Evolutionary conservation across 2,329 filamentous ascomycete species (phyloP), one percentile per base, ranked within the genome.

Genomic region (Exserohilum turcica): DNA sequence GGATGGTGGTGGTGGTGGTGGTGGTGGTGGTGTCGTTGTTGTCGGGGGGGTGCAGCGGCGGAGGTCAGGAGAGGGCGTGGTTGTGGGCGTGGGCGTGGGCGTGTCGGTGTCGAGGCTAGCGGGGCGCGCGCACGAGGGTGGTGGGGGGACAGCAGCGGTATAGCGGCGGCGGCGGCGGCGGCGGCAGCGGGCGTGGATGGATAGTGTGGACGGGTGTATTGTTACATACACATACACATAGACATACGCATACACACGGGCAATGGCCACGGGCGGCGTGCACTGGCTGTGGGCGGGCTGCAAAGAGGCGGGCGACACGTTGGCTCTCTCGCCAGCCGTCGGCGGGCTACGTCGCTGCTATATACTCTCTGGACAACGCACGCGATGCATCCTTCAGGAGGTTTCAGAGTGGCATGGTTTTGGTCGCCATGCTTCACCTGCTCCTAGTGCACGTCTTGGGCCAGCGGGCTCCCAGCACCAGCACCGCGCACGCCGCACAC

Each of bases 91-190:
- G 52, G 47, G 49, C 47, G 55, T 63, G 57, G 54, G 59, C 52
- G 57, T 59, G 58, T 60, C 52, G 56, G 54, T 56, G 27, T 54
- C 47, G 35, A 44, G 31, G 48, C 54, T 61, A 63, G 66, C 59
- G 65, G 65, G 64, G 62, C 62, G 63, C 56, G 57, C 56, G 56
- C 61, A 65, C 56, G 60, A 59, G 57, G 57, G 60, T 61, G 57
- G 59, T 54, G 59, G n/a, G n/a, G n/a, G n/a, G n/a, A n/a, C n/a
- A n/a, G 48, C 42, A 44, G 50, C 51, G 49, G 60, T 48, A 56
- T 48, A 57, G 61, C 61, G 51, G 63, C 60, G 54, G n/a, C n/a
- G n/a, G n/a, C n/a, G n/a, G n/a, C n/a, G n/a, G n/a, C n/a, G n/a
- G n/a, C n/a, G n/a, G n/a, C n/a, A n/a, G n/a, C n/a, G n/a, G n/a